Base-by-base conservation (phyloP, 371 early-diverging fungal species). In the Modicella reniformis region DNA sequence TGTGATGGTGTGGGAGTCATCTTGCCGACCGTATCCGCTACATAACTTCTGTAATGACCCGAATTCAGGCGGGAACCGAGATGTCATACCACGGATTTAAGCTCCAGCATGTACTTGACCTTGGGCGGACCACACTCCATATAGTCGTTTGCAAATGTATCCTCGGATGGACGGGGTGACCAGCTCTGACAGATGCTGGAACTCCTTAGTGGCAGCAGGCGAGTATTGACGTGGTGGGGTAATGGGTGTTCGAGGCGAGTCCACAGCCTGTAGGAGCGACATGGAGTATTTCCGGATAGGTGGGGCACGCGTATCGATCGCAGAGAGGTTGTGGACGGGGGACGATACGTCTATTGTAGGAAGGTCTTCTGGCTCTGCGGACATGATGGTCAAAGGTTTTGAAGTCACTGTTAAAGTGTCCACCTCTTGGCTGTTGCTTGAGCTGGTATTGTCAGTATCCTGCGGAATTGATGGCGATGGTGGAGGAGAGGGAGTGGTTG, bases 21-120 rank as follows among this genome's bases (percentile, higher is more conserved):
- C 34, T 67, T 75, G 10, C 66, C 55, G 6, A 66, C 55, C 30
- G 51, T 41, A n/a, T 82, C 72, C 9, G 84, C 79, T 6, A 82
- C 79, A 75, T 83, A 88, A 28, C 83, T 84, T 41, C 86, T 75
- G 40, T 89, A 89, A 64, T 89, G 89, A 7, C 89, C 89, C 49
- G 83, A 75, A 17, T 82, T 67, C 3, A 86, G 80, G 7, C 83
- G 71, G 0, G 62, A 47, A 0, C 89, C 89, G 26, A 83, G 58
- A 67, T 89, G 89, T 41, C 87, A 87, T 10, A 89, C 86, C 21
- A 83, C 89, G 21, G 87, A 85, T 54, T 84, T 82, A 33, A 89
- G 79, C 26, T 81, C 81, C 51, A 86, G 62, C 28, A 85, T 77
- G 59, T 82, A 86, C 48, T 83, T 84, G 54, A 84, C 62, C 28